Conservation (phyloP, 768 basidiomycete species). For the Neoboletus subvelutipes region DNA sequence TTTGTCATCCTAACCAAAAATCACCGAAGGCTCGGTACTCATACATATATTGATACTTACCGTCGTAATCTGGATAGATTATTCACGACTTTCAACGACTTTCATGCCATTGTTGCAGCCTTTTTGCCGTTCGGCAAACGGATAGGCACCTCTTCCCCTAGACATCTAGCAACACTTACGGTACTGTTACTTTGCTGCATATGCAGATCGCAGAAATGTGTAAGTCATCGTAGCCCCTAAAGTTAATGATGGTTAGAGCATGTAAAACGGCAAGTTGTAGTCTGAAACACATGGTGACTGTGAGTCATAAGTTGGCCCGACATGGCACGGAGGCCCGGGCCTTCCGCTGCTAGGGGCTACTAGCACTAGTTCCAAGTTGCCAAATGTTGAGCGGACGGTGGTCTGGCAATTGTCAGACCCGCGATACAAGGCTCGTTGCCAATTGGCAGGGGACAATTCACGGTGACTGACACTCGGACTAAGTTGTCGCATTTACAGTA, state of each 20-base stretch:
- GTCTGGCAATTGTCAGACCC: neutral
- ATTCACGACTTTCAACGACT: neutral
- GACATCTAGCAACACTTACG: neutral
- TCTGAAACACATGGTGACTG: neutral
- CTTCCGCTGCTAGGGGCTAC: neutral
- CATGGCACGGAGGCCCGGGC: neutral
- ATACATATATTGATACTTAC: neutral
- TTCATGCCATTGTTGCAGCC: neutral
- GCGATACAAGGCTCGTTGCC: neutral
- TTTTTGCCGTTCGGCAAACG: neutral
- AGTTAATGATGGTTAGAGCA: neutral
- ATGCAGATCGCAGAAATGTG: neutral
- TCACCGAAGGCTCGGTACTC: neutral
- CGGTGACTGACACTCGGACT: neutral
- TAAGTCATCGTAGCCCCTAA: neutral
- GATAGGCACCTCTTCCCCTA: neutral
- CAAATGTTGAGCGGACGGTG: neutral
- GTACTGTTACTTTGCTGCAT: no score
- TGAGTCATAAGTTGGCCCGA: neutral
- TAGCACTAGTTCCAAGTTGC: neutral
- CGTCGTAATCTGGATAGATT: neutral
- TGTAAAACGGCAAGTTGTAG: neutral
- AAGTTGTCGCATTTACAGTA: no score
- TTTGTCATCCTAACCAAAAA: neutral
- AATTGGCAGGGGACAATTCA: neutral